phyloP scores from a whole-genome alignment of 164 flowering plant species.

The Dillenia suffruticosa region DNA sequence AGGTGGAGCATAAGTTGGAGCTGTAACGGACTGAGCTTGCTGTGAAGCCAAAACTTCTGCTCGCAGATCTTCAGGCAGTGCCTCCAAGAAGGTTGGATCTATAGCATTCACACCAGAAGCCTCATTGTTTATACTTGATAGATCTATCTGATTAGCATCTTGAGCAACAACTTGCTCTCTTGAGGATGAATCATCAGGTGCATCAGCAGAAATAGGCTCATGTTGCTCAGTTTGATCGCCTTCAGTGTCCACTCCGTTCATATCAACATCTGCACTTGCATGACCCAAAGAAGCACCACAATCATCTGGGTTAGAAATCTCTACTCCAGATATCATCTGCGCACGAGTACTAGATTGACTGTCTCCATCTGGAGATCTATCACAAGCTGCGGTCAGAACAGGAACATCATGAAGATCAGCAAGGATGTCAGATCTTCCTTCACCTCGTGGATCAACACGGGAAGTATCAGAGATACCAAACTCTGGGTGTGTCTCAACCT shows the following conservation, averaged over 20 bases:
- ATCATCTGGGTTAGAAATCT: slow-evolving; percentile 32
- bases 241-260: slow-evolving; percentile 44
- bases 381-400: slow-evolving; percentile 19
- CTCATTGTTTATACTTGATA: slow-evolving; percentile 33
- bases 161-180: slow-evolving; percentile 27
- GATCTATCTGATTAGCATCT: slow-evolving; percentile 48
- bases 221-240: slow-evolving; percentile 34
- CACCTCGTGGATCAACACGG: slow-evolving; percentile 21
- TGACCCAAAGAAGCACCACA: slow-evolving; percentile 26
- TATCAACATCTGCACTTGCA: slow-evolving; percentile 55
- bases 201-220: slow-evolving; percentile 27
- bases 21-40: slow-evolving; percentile 69
- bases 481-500: slow-evolving; percentile 26
- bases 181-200: slow-evolving; percentile 33
- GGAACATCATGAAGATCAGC: slow-evolving; percentile 21
- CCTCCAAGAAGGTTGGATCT: slow-evolving; percentile 95
- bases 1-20: slow-evolving; percentile 69
- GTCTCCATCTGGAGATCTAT: slow-evolving; percentile 30
- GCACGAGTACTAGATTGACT: slow-evolving; percentile 33
- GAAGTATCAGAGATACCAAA: slow-evolving; percentile 16
- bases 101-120: slow-evolving; percentile 57
- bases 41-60: slow-evolving; percentile 96
- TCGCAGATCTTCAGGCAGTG: slow-evolving; percentile 90
- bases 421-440: slow-evolving; percentile 15
- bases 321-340: slow-evolving; percentile 27